Percentiles rank a stretch among this genome's conserved stretches.
Conservation (phyloP, 306 rosid genomes). For the Argentina anserina region DNA sequence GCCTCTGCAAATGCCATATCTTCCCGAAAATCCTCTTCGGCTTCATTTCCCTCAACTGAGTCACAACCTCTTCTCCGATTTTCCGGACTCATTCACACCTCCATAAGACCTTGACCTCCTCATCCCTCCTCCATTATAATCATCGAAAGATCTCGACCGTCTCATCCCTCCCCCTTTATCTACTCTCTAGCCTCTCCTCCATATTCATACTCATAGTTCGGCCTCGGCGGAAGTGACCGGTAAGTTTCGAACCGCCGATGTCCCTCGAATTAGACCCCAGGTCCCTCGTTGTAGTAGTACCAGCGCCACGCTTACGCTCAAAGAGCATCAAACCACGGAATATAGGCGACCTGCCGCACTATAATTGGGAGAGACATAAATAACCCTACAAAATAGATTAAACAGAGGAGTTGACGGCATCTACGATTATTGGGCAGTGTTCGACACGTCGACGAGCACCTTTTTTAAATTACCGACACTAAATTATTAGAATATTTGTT, state of each 20-base stretch:
- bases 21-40: constrained; percentile 80
- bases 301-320: constrained; percentile 43
- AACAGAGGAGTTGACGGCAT: too few relatives aligned
- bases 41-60: constrained; percentile 83
- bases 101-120: constrained; percentile 74
- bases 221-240: constrained; percentile 72
- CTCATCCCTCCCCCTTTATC: constrained; percentile 71
- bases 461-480: too few relatives aligned
- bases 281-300: constrained; percentile 2
- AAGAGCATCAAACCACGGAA: constrained; percentile 63
- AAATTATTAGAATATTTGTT: too few relatives aligned
- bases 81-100: constrained; percentile 53
- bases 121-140: constrained; percentile 56
- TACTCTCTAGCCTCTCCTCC: constrained; percentile 51
- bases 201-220: constrained; percentile 52
- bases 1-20: constrained; percentile 91
- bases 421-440: too few relatives aligned
- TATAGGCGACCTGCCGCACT: too few relatives aligned
- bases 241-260: constrained; percentile 32
- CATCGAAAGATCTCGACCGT: constrained; percentile 24
- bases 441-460: too few relatives aligned
- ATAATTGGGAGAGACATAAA: too few relatives aligned
- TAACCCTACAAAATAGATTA: too few relatives aligned
- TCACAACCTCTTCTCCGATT: constrained; percentile 51
- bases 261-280: too few relatives aligned